These are phyloP conservation scores for Penicillium bovifimosum DNA, from an alignment of 495 filamentous ascomycete species.

Conservation along the genomic window DNA sequence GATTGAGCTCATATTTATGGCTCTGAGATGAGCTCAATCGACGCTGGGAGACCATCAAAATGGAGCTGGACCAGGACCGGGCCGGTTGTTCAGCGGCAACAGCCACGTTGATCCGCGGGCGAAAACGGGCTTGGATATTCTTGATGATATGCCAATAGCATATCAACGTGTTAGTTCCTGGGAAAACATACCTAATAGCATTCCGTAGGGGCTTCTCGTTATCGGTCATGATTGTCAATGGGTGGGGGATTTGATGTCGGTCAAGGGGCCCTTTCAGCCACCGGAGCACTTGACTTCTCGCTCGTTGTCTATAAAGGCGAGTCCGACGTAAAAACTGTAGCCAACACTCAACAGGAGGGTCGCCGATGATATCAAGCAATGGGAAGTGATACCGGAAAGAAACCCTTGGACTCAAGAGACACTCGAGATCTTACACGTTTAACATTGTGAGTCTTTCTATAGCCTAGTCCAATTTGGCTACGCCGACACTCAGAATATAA, in stretches of 20 bases:
- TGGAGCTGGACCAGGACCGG: background rate
- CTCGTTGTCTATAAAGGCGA: conserved; percentile 5
- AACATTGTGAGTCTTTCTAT: too few relatives aligned
- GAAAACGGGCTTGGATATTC: background rate
- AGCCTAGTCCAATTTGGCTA: too few relatives aligned
- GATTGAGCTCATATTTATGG: background rate
- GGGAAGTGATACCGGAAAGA: conserved; percentile 11
- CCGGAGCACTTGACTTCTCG: background rate
- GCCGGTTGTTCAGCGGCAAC: background rate
- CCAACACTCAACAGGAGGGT: background rate
- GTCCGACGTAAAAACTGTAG: conserved; percentile 3
- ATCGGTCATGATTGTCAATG: background rate
- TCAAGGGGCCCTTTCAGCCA: background rate
- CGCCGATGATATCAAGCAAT: conserved; percentile 7
- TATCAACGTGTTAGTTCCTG: background rate
- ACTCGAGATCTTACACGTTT: too few relatives aligned
- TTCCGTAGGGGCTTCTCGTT: background rate
- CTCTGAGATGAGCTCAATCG: background rate
- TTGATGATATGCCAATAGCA: conserved; percentile 4
- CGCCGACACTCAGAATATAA: background rate
- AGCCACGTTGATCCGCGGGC: background rate
- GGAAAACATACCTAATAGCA: too few relatives aligned
- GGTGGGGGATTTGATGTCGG: background rate
- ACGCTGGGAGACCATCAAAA: background rate
- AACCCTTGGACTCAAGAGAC: too few relatives aligned